Evolutionary conservation across 2,329 filamentous ascomycete genomes (phyloP).

Genomic region (Cladophialophora psammophila): DNA sequence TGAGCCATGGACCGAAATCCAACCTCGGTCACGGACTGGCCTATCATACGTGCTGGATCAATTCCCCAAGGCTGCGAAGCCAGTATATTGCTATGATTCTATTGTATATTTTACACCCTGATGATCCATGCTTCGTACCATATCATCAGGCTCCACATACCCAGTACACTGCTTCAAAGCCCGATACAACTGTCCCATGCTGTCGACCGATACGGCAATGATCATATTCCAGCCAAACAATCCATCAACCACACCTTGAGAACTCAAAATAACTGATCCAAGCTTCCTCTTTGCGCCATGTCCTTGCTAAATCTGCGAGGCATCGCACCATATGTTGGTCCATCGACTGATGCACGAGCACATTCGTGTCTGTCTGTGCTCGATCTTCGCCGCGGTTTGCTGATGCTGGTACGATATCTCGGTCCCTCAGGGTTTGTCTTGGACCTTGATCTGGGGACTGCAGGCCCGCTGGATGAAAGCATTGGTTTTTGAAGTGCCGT

Average conservation of each 20-base stretch:
- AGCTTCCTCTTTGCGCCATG: slow-evolving; percentile 16
- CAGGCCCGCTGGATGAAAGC: background rate
- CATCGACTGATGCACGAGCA: slow-evolving; percentile 17
- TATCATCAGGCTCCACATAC: background rate
- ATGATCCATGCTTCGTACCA: background rate
- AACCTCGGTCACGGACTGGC: slow-evolving; percentile 5
- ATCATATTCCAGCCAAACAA: background rate
- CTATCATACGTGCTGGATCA: background rate
- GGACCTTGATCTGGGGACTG: slow-evolving; percentile 22
- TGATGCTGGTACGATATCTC: slow-evolving; percentile 6
- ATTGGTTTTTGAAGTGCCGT: background rate
- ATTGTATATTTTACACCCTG: background rate
- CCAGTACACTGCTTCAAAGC: background rate
- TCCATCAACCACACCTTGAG: background rate
- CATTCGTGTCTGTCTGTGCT: slow-evolving; percentile 22
- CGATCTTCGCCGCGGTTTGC: slow-evolving; percentile 26
- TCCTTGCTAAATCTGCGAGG: slow-evolving; percentile 26
- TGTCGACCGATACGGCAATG: background rate
- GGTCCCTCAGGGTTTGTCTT: slow-evolving; percentile 32
- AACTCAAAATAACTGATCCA: slow-evolving; percentile 31
- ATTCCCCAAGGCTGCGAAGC: background rate
- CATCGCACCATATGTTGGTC: slow-evolving; percentile 7
- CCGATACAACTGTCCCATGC: background rate
- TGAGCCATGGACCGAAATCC: slow-evolving; percentile 14
- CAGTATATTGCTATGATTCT: background rate